Evolutionary conservation across 2,329 filamentous ascomycete genomes (phyloP).

Genomic region (Clarireedia hainanense): DNA sequence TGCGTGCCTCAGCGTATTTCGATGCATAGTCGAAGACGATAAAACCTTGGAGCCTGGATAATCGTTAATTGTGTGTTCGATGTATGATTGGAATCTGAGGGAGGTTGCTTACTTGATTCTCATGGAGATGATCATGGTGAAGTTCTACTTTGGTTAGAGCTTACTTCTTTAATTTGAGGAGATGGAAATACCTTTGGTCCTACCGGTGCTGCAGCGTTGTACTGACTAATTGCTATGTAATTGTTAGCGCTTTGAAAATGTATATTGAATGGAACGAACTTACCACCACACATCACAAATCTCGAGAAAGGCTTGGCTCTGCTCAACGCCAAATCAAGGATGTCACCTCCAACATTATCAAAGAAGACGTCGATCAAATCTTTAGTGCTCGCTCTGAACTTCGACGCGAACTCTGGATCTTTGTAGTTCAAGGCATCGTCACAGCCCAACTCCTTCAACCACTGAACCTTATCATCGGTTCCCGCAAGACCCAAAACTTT

Average conservation of each 20-base stretch:
- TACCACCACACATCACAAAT: slow-evolving; percentile 61
- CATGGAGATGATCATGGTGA: slow-evolving; percentile 44
- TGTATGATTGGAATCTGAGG: not conserved
- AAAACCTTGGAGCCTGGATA: slow-evolving; percentile 57
- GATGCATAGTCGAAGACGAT: slow-evolving; percentile 61
- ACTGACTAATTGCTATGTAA: slow-evolving; percentile 50
- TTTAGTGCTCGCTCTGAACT: slow-evolving; percentile 53
- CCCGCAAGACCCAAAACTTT: slow-evolving; percentile 58
- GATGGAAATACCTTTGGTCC: slow-evolving; percentile 41
- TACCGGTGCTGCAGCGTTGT: slow-evolving; percentile 49
- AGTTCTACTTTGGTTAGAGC: slow-evolving; percentile 33
- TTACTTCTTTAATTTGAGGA: not conserved
- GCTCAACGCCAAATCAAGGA: slow-evolving; percentile 56
- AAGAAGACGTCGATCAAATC: slow-evolving; percentile 62
- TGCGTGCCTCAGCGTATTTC: slow-evolving; percentile 48
- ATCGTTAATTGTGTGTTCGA: not conserved
- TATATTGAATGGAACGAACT: slow-evolving; percentile 16
- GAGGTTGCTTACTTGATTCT: slow-evolving; percentile 36
- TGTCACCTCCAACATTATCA: slow-evolving; percentile 67
- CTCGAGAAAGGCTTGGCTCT: slow-evolving; percentile 55
- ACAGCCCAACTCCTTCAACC: slow-evolving; percentile 59
- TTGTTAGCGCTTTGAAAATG: not conserved
- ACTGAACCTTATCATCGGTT: slow-evolving; percentile 57
- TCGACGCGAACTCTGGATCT: slow-evolving; percentile 48
- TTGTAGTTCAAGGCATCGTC: slow-evolving; percentile 66